These are phyloP conservation scores for Fomitopsis betulina DNA, from an alignment of 1,284 basidiomycete genomes.

Conservation along the genomic window DNA sequence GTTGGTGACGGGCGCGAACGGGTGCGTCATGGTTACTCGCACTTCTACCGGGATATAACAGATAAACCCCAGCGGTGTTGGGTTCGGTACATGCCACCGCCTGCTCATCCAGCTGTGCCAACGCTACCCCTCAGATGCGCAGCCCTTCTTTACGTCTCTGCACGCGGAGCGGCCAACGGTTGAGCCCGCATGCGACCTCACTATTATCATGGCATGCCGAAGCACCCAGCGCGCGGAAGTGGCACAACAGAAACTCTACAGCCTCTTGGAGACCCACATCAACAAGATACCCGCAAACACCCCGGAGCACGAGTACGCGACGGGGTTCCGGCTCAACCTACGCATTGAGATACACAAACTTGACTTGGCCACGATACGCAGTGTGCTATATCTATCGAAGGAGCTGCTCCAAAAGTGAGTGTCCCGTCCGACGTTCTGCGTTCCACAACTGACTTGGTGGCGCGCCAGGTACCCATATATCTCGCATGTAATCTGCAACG, in stretches of 20 bases:
- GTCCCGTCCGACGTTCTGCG: background rate
- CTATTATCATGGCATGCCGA: slow-evolving; percentile 82
- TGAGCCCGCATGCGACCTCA: slow-evolving; percentile 36
- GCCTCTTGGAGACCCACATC: slow-evolving; percentile 52
- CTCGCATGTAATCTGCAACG: slow-evolving; percentile 81
- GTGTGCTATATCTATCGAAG: slow-evolving; percentile 61
- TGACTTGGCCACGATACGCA: slow-evolving; percentile 63
- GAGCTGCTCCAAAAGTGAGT: slow-evolving; percentile 53
- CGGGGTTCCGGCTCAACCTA: slow-evolving; percentile 57
- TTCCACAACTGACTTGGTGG: background rate
- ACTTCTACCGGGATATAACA: background rate
- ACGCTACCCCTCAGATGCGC: slow-evolving; percentile 42
- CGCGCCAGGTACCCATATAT: slow-evolving; percentile 70
- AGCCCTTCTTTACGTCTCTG: slow-evolving; percentile 34
- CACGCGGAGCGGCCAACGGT: slow-evolving; percentile 28
- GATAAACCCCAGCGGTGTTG: slow-evolving; percentile 61
- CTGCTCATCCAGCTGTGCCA: slow-evolving; percentile 69
- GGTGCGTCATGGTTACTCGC: slow-evolving; percentile 34
- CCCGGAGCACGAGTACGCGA: slow-evolving; percentile 44
- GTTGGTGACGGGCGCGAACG: slow-evolving; percentile 68
- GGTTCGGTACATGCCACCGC: slow-evolving; percentile 81
- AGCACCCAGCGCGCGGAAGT: slow-evolving; percentile 58
- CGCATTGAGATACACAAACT: slow-evolving; percentile 57
- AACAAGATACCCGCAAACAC: slow-evolving; percentile 28
- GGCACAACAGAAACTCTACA: slow-evolving; percentile 52